A percentile compares a stretch with the other conserved stretches of the same genome.
Evolutionary conservation across 805 yeast genomes (phyloP).

Genomic region (Wickerhamomyces ciferrii): DNA sequence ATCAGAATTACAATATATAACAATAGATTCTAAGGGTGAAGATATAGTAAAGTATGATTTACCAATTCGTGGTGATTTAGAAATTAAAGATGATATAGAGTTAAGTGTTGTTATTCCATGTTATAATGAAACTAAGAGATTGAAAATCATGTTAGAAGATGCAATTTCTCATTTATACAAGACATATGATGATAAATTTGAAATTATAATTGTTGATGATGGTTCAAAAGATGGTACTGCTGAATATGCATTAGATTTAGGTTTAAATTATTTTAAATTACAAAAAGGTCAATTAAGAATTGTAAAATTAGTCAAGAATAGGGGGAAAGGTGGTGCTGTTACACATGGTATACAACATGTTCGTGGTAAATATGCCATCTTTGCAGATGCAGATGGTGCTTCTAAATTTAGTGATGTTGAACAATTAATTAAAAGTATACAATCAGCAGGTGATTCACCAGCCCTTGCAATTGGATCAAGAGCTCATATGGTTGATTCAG

Average conservation of each 20-base stretch:
- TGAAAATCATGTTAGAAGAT: slow-evolving; percentile 68
- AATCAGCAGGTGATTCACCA: slow-evolving; percentile 26
- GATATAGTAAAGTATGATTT: slow-evolving; percentile 29
- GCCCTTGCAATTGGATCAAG: slow-evolving; percentile 86
- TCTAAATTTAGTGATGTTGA: slow-evolving; percentile 68
- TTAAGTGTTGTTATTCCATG: slow-evolving; percentile 90
- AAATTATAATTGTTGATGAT: slow-evolving; percentile 85
- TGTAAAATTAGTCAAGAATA: slow-evolving; percentile 61
- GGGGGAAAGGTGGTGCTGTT: slow-evolving; percentile 98
- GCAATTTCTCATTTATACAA: slow-evolving; percentile 47
- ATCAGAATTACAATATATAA: slow-evolving; percentile 48
- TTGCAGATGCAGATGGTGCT: slow-evolving; percentile 99
- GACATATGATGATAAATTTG: slow-evolving; percentile 44
- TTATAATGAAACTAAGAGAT: slow-evolving; percentile 76
- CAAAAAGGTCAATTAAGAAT: slow-evolving; percentile 63
- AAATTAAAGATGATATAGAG: slow-evolving; percentile 33
- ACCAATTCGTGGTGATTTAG: slow-evolving; percentile 14
- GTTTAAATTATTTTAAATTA: slow-evolving; percentile 36
- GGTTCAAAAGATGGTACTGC: slow-evolving; percentile 83
- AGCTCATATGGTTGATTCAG: slow-evolving; percentile 94
- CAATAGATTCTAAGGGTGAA: slow-evolving; percentile 32
- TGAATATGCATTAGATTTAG: slow-evolving; percentile 61
- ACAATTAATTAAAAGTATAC: slow-evolving; percentile 42
- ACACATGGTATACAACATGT: slow-evolving; percentile 82
- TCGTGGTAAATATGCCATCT: slow-evolving; percentile 68